Base-by-base conservation (phyloP, 768 basidiomycete genomes). In the Mrakia frigida region DNA sequence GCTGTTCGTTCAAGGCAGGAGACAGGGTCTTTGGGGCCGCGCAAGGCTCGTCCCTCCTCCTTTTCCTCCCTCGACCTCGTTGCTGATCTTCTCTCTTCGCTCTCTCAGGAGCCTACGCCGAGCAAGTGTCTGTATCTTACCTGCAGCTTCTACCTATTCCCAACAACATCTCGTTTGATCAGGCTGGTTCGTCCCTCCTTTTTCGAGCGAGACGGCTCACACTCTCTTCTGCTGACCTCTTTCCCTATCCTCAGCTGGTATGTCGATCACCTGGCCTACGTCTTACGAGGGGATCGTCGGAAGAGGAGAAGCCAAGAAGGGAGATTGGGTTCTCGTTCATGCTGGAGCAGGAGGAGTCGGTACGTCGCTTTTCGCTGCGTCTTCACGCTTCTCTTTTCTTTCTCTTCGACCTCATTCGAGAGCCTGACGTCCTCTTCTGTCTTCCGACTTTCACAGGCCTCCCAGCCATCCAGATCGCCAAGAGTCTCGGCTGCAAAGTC, bases 301-400 rank as follows among this genome's bases (percentile, higher is more conserved):
- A 16, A 86, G 94, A 70, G 96, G 93, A 18, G 85, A 91, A 65
- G 84, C 94, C 59, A 89, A 94, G 81, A 84, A 88, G 73, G 94
- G 91, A 31, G 96, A 98, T 84, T 94, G 91, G 88, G 88, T 97
- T 4, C 88, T 99, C 3, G 90, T 98, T 6, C 93, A 93, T 70
- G 96, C 94, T 10, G 92, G 92, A n/a, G 96, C 95, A 1, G 96
- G 96, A 4, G 96, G 94, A 18, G 94, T 98, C 6, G 95, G 95
- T 74, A 23, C 50, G 73, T 74, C 39, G 0, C 35, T 6, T 37
- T 59, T 59, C 39, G 35, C 53, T 21, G 35, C 14, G 3, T 18
- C 5, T 43, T 7, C 6, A 21, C 39, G 3, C 53, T 60, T 31
- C 39, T 5, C 31, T 28, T n/a, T 39, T 16, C 18, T 21, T 13